Evolutionary conservation across 306 rosid species (phyloP), one percentile per base, ranked within the genome.

Genomic region (Trifolium fragiferum): DNA sequence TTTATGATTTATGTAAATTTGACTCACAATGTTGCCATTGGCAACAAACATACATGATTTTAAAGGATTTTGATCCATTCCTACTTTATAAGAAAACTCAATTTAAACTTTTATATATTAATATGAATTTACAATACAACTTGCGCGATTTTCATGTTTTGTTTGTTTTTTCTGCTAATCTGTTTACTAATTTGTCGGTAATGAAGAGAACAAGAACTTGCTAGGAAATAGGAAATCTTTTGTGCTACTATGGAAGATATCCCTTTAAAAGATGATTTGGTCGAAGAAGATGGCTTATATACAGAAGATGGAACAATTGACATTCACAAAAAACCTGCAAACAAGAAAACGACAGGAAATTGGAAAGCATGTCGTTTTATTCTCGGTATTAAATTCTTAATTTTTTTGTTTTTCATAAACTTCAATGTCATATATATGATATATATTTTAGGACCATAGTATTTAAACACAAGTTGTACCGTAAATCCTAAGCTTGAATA

Each of bases 321-420:
- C 69, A 73, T 83, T 63, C 37, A 49, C 30, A 87, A 66, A 57
- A 86, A 72, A 1, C 94, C 92, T 32, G 97, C 97, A 70, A 78
- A 76, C 76, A 91, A 83, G 87, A 81, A 41, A 49, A 84, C 71
- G 44, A 91, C 97, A 4, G 97, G 97, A 78, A 78, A 86, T 2
- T 91, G 97, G 97, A 86, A 64, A 74, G 94, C 97, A 4, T 91
- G 94, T 77, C 75, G 81, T 25, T 91, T 77, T 60, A 89, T 91
- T 77, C 97, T 91, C 40, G 97, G 95, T 91, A 86, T 66, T 67
- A 33, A 37, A 73, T 60, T 10, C 27, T 35, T 49, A 49, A 4
- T 6, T 37, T 19, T 68, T 43, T 19, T 7, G 6, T 14, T 41
- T 70, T 21, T 61, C 15, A 20, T 20, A 54, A 54, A 20, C 30